Conservation (phyloP, 139 green algal species). For the Dunaliella primolecta region DNA sequence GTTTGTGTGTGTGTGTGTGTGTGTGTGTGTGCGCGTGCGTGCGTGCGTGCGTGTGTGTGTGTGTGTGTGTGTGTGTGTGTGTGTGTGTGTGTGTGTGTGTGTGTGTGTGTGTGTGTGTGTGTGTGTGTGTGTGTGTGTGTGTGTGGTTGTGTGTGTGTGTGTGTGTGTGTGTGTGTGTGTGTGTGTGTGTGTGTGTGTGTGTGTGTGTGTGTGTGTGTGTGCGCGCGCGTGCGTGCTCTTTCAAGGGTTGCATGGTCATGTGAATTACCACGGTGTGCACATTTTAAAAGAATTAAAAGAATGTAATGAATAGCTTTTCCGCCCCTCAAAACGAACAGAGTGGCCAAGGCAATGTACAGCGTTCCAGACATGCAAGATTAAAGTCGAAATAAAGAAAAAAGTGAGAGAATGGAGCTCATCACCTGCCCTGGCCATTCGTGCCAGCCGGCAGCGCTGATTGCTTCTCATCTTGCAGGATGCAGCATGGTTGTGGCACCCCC, state of each 20-base stretch:
- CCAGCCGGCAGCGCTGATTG: conserved; percentile 48
- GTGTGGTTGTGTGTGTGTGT: not conserved
- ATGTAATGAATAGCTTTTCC: no score
- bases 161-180: not conserved
- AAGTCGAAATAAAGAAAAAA: no score
- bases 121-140: not conserved
- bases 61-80: not conserved
- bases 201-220: not conserved
- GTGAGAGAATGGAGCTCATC: conserved; percentile 1
- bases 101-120: not conserved
- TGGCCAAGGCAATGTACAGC: no score
- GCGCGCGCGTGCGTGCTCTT: not conserved
- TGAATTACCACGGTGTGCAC: no score
- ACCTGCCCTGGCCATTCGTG: not conserved
- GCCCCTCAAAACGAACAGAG: no score
- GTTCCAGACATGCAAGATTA: no score
- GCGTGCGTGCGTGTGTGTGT: no score
- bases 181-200: not conserved
- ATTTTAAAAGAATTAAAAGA: no score
- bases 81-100: not conserved
- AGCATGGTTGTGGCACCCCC: conserved; percentile 42
- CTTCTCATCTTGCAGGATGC: conserved; percentile 24
- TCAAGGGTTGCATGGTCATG: no score
- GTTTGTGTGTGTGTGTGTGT: not conserved
- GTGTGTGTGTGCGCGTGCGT: no score